phyloP scores from a whole-genome alignment of 148 eudicot species.

The Linanthus parryae region DNA sequence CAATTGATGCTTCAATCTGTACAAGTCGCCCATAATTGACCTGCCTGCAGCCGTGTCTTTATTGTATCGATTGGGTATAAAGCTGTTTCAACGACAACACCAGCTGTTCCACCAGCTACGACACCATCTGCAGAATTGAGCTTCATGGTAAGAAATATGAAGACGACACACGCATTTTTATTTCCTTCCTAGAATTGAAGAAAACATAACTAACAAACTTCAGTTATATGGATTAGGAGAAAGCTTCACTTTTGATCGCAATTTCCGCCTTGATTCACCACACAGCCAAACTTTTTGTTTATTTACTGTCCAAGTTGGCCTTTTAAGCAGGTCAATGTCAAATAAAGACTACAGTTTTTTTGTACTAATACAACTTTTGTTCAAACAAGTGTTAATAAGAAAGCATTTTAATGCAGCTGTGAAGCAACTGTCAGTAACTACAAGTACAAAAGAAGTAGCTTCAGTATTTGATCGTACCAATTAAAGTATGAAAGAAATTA shows the following conservation, averaged over 20 bases:
- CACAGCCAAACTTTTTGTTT: too few relatives aligned
- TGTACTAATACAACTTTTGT: too few relatives aligned
- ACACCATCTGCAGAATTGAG: conserved; percentile 62
- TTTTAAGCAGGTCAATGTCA: too few relatives aligned
- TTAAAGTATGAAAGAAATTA: conserved; percentile 58
- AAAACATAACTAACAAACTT: neutral
- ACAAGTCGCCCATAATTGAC: too few relatives aligned
- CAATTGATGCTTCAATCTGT: too few relatives aligned
- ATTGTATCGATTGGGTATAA: conserved; percentile 94
- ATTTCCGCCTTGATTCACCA: too few relatives aligned
- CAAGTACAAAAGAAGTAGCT: neutral
- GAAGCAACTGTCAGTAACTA: too few relatives aligned
- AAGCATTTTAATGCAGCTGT: too few relatives aligned
- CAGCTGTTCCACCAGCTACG: conserved; percentile 94
- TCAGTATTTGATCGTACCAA: conserved; percentile 41
- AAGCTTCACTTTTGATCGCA: neutral
- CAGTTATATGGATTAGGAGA: neutral
- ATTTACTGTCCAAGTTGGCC: too few relatives aligned
- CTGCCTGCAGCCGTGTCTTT: conserved; percentile 90
- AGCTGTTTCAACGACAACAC: conserved; percentile 92
- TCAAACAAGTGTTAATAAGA: too few relatives aligned
- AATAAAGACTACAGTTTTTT: too few relatives aligned
- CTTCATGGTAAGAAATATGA: conserved; percentile 2
- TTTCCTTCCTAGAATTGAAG: neutral
- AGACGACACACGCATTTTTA: neutral